phyloP scores from a whole-genome alignment of 2,329 filamentous ascomycete genomes.

The Verticillium nonalfalfae region DNA sequence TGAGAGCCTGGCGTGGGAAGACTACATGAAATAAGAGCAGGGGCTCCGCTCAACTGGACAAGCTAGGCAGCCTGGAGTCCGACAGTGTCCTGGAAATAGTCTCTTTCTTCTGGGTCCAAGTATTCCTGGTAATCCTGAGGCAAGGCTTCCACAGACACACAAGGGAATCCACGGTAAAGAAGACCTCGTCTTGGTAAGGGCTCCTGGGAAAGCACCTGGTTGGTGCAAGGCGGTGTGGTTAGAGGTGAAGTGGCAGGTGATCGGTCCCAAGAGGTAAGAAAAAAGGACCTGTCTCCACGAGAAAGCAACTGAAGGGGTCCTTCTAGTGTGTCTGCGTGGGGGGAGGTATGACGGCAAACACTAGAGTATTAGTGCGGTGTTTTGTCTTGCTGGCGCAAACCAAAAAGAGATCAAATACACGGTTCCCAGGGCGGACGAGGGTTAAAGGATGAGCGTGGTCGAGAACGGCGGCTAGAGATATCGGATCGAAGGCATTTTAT shows the following conservation, averaged over 20 bases:
- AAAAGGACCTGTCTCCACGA: slow-evolving; percentile 12
- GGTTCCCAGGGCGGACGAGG: slow-evolving; percentile 10
- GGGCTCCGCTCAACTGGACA: slow-evolving; percentile 5
- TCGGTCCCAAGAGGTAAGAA: slow-evolving; percentile 11
- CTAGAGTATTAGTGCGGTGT: slow-evolving; percentile 12
- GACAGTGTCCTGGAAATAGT: slow-evolving; percentile 8
- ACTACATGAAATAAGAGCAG: slow-evolving; percentile 13
- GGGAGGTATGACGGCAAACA: slow-evolving; percentile 5
- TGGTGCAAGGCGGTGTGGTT: slow-evolving; percentile 12
- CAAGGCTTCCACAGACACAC: slow-evolving; percentile 11
- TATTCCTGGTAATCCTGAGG: slow-evolving; percentile 12
- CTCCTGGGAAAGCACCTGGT: slow-evolving; percentile 9
- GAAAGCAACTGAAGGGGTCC: slow-evolving; percentile 8
- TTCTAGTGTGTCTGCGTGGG: slow-evolving; percentile 7
- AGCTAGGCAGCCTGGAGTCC: slow-evolving; percentile 8
- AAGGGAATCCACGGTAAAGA: slow-evolving; percentile 13
- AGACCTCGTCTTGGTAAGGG: slow-evolving; percentile 12
- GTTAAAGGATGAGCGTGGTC: slow-evolving; percentile 9
- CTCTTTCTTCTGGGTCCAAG: slow-evolving; percentile 11
- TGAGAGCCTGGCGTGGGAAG: slow-evolving; percentile 7
- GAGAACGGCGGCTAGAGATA: slow-evolving; percentile 8
- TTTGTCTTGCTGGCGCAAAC: slow-evolving; percentile 13
- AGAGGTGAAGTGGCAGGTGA: slow-evolving; percentile 10
- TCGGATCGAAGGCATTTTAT: slow-evolving; percentile 16
- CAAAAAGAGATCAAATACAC: slow-evolving; percentile 10